Evolutionary conservation across 345 rosid species (phyloP).

Genomic region (Lepidium aucheri): DNA sequence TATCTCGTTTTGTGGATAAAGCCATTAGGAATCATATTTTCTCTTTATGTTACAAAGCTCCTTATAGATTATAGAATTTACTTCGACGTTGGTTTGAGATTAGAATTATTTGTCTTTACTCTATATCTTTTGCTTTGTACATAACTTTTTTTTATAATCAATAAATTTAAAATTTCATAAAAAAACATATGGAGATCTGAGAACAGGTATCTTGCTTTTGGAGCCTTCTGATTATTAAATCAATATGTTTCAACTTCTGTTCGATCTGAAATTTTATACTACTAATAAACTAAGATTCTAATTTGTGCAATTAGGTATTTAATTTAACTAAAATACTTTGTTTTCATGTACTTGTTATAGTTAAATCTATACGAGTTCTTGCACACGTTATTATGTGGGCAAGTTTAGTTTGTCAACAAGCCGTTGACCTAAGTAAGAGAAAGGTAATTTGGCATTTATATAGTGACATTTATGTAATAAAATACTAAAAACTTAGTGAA

Average conservation of each 20-base stretch:
- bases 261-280: background rate
- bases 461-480: background rate
- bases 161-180: too few relatives aligned
- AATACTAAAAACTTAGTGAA: background rate
- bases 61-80: too few relatives aligned
- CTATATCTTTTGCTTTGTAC: too few relatives aligned
- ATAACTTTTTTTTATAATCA: too few relatives aligned
- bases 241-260: constrained; percentile 13
- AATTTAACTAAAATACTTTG: too few relatives aligned
- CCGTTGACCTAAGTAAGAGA: constrained; percentile 3
- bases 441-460: background rate
- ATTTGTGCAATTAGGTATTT: background rate
- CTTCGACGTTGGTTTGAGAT: too few relatives aligned
- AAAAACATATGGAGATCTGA: constrained; percentile 5
- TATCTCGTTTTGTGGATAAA: too few relatives aligned
- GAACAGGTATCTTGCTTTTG: constrained; percentile 14
- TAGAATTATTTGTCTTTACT: too few relatives aligned
- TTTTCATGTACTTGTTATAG: too few relatives aligned
- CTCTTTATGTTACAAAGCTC: too few relatives aligned
- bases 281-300: background rate
- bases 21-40: too few relatives aligned
- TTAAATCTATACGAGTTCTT: background rate
- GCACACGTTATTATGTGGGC: background rate
- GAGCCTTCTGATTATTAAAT: constrained; percentile 8
- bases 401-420: background rate